Conservation (phyloP, 768 basidiomycete species). For the Collybia sordida region DNA sequence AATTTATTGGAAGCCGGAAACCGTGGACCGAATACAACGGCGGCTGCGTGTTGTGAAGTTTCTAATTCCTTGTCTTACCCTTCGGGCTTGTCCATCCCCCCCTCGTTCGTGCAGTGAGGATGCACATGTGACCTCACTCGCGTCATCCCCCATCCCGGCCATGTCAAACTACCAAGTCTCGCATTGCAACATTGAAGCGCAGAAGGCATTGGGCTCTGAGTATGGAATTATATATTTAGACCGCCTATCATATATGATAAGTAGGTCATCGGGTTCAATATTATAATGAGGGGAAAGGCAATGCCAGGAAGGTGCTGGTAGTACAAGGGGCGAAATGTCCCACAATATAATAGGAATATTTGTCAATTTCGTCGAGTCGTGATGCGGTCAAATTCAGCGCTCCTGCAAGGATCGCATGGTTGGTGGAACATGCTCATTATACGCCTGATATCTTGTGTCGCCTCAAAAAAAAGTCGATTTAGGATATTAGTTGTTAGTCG, state of each 20-base stretch:
- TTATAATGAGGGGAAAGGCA: background rate
- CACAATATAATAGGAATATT: background rate
- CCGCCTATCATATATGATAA: background rate
- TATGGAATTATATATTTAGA: background rate
- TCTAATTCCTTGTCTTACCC: no score
- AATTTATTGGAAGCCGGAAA: no score
- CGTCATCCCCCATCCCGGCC: no score
- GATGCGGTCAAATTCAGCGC: slow-evolving; percentile 29
- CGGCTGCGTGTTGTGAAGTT: no score
- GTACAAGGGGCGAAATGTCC: slow-evolving; percentile 4
- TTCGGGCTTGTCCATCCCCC: no score
- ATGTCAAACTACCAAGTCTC: no score
- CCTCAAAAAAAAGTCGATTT: slow-evolving; percentile 22
- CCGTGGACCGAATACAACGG: no score
- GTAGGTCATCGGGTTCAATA: background rate
- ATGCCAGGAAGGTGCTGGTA: background rate
- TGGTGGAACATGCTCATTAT: slow-evolving; percentile 68
- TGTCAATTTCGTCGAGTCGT: slow-evolving; percentile 9
- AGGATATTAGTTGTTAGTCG: background rate
- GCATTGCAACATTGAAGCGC: no score
- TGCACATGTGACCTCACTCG: no score
- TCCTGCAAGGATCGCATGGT: slow-evolving; percentile 57
- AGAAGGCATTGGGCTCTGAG: no score
- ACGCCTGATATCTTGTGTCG: slow-evolving; percentile 45
- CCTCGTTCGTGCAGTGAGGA: no score